phyloP scores from a whole-genome alignment of 2,329 filamentous ascomycete species.

The Davidsoniella eucalypti region DNA sequence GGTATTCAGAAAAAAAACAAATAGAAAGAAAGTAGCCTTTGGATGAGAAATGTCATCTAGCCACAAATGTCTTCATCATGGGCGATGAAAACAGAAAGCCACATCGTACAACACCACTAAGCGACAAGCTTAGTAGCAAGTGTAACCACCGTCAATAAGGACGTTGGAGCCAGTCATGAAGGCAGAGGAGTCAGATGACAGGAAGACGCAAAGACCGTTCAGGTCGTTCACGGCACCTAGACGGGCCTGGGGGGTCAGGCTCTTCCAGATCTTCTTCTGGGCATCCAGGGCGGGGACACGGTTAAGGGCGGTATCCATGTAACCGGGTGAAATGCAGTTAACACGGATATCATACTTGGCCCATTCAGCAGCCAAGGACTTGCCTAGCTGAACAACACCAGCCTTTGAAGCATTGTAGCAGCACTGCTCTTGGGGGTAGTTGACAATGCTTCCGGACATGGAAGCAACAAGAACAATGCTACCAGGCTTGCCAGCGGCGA shows the following conservation, averaged over 20 bases:
- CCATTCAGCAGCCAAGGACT: slow-evolving; percentile 73
- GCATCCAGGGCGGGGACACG: slow-evolving; percentile 60
- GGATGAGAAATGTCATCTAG: background rate
- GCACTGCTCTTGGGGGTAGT: slow-evolving; percentile 70
- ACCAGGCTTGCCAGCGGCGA: slow-evolving; percentile 51
- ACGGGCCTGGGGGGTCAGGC: slow-evolving; percentile 55
- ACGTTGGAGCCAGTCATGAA: slow-evolving; percentile 69
- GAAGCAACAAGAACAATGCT: slow-evolving; percentile 62
- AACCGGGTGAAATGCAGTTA: slow-evolving; percentile 71
- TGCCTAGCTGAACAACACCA: slow-evolving; percentile 60
- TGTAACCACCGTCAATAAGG: slow-evolving; percentile 55
- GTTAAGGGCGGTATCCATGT: slow-evolving; percentile 76
- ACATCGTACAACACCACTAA: background rate
- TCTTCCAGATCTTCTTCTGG: slow-evolving; percentile 69
- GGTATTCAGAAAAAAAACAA: background rate
- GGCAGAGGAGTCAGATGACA: slow-evolving; percentile 52
- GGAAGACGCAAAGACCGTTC: slow-evolving; percentile 61
- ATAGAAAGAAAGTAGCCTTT: background rate
- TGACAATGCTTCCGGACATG: slow-evolving; percentile 72
- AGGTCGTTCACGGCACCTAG: slow-evolving; percentile 59
- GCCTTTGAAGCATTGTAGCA: slow-evolving; percentile 79
- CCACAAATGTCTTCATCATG: background rate
- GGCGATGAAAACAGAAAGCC: background rate
- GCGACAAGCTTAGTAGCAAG: slow-evolving; percentile 32
- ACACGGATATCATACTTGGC: slow-evolving; percentile 65